Percentiles rank a stretch among this genome's conserved stretches.
Evolutionary conservation across 2,329 filamentous ascomycete genomes (phyloP).

Genomic region (Ophioceras dolichostomum): DNA sequence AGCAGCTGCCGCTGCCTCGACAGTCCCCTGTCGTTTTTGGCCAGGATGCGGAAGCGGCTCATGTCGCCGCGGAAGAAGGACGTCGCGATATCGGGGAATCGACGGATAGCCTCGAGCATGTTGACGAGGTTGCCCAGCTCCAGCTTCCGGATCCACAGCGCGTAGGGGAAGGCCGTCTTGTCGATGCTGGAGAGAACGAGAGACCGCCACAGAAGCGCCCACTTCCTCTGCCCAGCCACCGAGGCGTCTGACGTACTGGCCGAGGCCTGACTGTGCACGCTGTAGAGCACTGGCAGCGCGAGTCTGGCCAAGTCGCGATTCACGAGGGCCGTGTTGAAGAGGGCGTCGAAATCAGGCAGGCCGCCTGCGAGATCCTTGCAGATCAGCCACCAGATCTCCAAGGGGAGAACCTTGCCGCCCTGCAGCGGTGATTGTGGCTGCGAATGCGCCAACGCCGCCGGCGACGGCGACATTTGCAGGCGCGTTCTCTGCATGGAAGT

Average conservation of each 20-base stretch:
- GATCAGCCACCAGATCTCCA: slow-evolving; percentile 49
- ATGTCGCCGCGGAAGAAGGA: slow-evolving; percentile 28
- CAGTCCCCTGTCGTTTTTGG: slow-evolving; percentile 8
- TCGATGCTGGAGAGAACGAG: slow-evolving; percentile 48
- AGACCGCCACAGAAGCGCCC: background rate
- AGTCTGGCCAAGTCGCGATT: slow-evolving; percentile 43
- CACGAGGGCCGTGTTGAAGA: slow-evolving; percentile 46
- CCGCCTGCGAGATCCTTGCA: slow-evolving; percentile 43
- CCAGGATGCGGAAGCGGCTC: slow-evolving; percentile 17
- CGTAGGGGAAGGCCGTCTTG: slow-evolving; percentile 55
- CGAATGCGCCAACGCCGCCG: too few species aligned
- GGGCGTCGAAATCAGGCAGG: slow-evolving; percentile 40
- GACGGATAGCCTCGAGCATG: slow-evolving; percentile 40
- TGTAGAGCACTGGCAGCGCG: slow-evolving; percentile 50
- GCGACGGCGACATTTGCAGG: too few species aligned
- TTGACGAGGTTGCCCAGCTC: slow-evolving; percentile 49
- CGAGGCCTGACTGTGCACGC: slow-evolving; percentile 14
- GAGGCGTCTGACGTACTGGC: background rate
- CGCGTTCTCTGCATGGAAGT: too few species aligned
- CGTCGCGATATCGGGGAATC: slow-evolving; percentile 13
- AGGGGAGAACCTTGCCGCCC: slow-evolving; percentile 32
- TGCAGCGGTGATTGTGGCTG: too few species aligned
- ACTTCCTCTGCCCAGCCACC: background rate
- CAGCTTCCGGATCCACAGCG: slow-evolving; percentile 51
- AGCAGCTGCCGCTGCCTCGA: slow-evolving; percentile 11